phyloP scores from a whole-genome alignment of 2,329 filamentous ascomycete genomes.

The Rhinocladiella similis region DNA sequence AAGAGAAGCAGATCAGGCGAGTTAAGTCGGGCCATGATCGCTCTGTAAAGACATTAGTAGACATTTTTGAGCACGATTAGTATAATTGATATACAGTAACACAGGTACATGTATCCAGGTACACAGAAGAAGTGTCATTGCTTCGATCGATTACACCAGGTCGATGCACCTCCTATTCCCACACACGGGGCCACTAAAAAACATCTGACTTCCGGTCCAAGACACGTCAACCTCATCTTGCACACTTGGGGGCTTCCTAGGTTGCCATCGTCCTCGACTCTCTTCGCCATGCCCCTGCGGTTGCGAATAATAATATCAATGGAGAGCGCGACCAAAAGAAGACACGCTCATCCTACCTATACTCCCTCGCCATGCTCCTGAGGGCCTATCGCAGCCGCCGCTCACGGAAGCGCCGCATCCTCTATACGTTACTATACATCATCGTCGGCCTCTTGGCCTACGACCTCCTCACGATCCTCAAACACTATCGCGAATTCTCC shows the following conservation, averaged over 20 bases:
- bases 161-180: too few species aligned
- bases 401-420: conserved; percentile 15
- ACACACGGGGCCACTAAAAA: too few species aligned
- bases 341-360: not conserved
- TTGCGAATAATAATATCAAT: not conserved
- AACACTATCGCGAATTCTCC: conserved; percentile 26
- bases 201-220: not conserved
- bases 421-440: conserved; percentile 15
- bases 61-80: too few species aligned
- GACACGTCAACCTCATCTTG: not conserved
- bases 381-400: conserved; percentile 25
- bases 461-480: conserved; percentile 28
- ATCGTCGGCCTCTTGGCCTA: conserved; percentile 17
- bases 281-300: not conserved
- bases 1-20: too few species aligned
- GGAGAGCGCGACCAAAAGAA: not conserved
- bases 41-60: too few species aligned
- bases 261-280: not conserved
- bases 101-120: too few species aligned
- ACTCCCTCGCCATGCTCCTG: conserved; percentile 18
- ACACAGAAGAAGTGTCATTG: too few species aligned
- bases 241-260: not conserved
- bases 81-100: too few species aligned
- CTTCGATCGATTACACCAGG: too few species aligned
- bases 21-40: too few species aligned